These are phyloP conservation scores for Phytophthora capsici DNA, from an alignment of 352 stramenopile species.

Conservation along the genomic window DNA sequence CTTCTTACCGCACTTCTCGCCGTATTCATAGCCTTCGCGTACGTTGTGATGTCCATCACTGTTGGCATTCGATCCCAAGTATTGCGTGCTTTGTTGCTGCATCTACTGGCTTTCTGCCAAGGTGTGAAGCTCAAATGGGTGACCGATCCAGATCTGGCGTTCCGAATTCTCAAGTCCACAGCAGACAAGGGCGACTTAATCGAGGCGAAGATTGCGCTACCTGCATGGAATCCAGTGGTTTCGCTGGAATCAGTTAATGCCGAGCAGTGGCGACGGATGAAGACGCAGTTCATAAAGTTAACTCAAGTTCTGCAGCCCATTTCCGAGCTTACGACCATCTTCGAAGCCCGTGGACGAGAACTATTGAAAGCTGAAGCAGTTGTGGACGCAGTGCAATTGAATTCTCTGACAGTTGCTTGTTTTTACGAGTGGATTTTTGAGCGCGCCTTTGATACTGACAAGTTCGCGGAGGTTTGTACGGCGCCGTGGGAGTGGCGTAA, in stretches of 20 bases:
- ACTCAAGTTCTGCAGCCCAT: conserved; percentile 29
- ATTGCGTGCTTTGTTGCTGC: conserved; percentile 26
- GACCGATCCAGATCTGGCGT: conserved; percentile 26
- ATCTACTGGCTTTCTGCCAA: conserved; percentile 26
- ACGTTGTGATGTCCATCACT: conserved; percentile 10
- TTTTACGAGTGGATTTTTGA: conserved; percentile 46
- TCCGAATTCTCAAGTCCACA: conserved; percentile 29
- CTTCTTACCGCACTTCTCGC: not conserved
- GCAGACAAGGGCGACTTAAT: conserved; percentile 38
- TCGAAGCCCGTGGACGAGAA: conserved; percentile 28
- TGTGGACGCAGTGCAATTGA: conserved; percentile 33
- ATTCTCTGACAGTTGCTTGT: conserved; percentile 26
- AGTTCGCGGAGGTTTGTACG: conserved; percentile 25
- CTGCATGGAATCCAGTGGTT: conserved; percentile 31
- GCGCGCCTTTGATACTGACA: conserved; percentile 20
- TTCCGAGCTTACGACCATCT: conserved; percentile 27
- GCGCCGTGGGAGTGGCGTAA: conserved; percentile 46
- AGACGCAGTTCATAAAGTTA: conserved; percentile 27
- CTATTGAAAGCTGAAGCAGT: conserved; percentile 16
- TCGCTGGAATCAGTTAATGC: conserved; percentile 43
- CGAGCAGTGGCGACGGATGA: conserved; percentile 40
- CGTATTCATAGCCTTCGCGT: conserved; percentile 1
- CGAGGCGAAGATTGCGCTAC: conserved; percentile 26
- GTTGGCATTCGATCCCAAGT: conserved; percentile 38
- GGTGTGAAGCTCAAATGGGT: conserved; percentile 40